Evolutionary conservation across 768 basidiomycete genomes (phyloP).

Genomic region (Mycena indigotica): DNA sequence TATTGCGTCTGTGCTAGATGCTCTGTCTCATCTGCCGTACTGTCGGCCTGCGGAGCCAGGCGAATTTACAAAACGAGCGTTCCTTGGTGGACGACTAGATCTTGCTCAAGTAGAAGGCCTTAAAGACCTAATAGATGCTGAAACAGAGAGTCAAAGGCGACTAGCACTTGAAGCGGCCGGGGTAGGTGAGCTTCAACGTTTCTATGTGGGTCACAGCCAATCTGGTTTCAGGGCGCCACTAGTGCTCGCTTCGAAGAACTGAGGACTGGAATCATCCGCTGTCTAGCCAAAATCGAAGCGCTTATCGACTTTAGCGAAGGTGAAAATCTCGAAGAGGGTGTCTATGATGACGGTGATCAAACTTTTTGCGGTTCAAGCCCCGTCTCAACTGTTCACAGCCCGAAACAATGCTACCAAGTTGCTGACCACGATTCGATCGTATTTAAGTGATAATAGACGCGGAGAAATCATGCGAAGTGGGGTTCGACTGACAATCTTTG

Average conservation of each 20-base stretch:
- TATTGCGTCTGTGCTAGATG: slow-evolving; percentile 66
- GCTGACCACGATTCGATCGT: slow-evolving; percentile 49
- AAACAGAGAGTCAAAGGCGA: slow-evolving; percentile 80
- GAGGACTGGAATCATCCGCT: slow-evolving; percentile 65
- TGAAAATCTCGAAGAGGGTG: slow-evolving; percentile 84
- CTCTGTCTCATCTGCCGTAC: slow-evolving; percentile 60
- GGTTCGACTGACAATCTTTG: slow-evolving; percentile 83
- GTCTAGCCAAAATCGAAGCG: slow-evolving; percentile 81
- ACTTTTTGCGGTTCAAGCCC: not conserved
- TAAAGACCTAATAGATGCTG: slow-evolving; percentile 84
- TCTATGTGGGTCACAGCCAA: not conserved
- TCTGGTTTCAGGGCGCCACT: slow-evolving; percentile 56
- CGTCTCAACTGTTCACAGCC: slow-evolving; percentile 43
- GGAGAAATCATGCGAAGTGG: slow-evolving; percentile 87
- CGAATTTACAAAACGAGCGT: slow-evolving; percentile 87
- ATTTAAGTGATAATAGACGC: slow-evolving; percentile 70
- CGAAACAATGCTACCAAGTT: slow-evolving; percentile 51
- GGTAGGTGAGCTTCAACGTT: slow-evolving; percentile 45
- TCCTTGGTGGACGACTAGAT: slow-evolving; percentile 78
- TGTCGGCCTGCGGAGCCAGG: slow-evolving; percentile 83
- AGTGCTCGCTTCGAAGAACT: slow-evolving; percentile 63
- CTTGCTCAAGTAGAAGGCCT: slow-evolving; percentile 89
- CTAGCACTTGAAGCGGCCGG: slow-evolving; percentile 68
- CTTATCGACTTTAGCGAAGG: slow-evolving; percentile 93
- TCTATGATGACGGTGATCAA: slow-evolving; percentile 66